A percentile compares a stretch with the other conserved stretches of the same genome.
phyloP scores from a whole-genome alignment of 2,329 filamentous ascomycete genomes.

The Fusarium newnesense region DNA sequence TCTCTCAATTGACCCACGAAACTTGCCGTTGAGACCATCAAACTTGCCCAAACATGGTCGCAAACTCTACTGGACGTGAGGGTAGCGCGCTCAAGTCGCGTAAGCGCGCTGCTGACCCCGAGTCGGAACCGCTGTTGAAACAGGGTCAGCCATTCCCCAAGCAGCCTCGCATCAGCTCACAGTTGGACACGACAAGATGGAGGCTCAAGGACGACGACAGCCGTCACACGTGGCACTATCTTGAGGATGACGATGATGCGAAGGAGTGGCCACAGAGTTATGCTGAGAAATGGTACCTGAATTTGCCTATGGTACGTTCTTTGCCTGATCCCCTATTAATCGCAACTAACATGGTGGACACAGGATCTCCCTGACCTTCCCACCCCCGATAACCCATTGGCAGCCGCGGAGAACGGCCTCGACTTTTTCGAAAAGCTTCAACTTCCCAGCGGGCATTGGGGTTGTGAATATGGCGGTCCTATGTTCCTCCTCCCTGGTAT shows the following conservation, averaged over 20 bases:
- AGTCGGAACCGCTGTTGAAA: conserved; percentile 42
- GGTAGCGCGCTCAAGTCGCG: conserved; percentile 48
- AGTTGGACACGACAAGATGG: conserved; percentile 87
- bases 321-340: neutral
- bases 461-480: conserved; percentile 95
- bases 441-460: conserved; percentile 91
- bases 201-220: conserved; percentile 84
- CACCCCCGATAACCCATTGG: conserved; percentile 75
- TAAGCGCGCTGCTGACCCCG: conserved; percentile 57
- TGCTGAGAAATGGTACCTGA: conserved; percentile 91
- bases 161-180: conserved; percentile 60
- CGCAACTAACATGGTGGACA: conserved; percentile 5
- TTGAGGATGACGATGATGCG: conserved; percentile 76
- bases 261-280: conserved; percentile 85
- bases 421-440: conserved; percentile 91
- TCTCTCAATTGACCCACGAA: conserved; percentile 14
- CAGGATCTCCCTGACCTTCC: conserved; percentile 81
- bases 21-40: neutral
- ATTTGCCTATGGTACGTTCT: conserved; percentile 75
- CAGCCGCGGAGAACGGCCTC: conserved; percentile 84
- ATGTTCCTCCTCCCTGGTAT: conserved; percentile 94
- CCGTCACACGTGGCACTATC: conserved; percentile 93
- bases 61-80: conserved; percentile 45
- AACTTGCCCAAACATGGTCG: conserved; percentile 38
- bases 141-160: conserved; percentile 53